phyloP scores from a whole-genome alignment of 805 yeast genomes.

The Kazachstania kunashirensis region DNA sequence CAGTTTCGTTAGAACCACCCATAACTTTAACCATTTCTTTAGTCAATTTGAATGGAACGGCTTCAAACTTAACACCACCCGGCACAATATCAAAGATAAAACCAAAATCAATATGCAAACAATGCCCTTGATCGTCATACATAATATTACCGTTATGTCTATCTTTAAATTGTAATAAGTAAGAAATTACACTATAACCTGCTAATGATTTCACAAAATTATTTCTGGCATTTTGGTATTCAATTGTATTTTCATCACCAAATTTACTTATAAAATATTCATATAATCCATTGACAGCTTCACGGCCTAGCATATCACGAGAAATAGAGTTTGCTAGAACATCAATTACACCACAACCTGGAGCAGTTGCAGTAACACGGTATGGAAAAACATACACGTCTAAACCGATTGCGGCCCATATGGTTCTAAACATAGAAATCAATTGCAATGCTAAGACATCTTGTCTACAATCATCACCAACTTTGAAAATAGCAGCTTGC shows the following conservation, averaged over 20 bases:
- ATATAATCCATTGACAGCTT: slow-evolving; percentile 93
- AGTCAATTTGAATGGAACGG: slow-evolving; percentile 95
- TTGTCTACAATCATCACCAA: slow-evolving; percentile 98
- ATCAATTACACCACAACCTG: slow-evolving; percentile 98
- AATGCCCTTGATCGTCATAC: slow-evolving; percentile 92
- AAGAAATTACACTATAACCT: slow-evolving; percentile 87
- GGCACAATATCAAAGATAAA: slow-evolving; percentile 98
- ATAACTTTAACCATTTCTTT: slow-evolving; percentile 92
- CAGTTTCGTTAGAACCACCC: slow-evolving; percentile 84
- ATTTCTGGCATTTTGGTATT: slow-evolving; percentile 83
- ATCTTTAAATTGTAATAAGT: slow-evolving; percentile 86
- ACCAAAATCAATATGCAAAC: slow-evolving; percentile 94
- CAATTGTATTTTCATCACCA: slow-evolving; percentile 88
- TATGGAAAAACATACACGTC: slow-evolving; percentile 89
- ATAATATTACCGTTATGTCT: slow-evolving; percentile 97
- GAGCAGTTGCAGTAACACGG: slow-evolving; percentile 96
- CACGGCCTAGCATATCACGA: slow-evolving; percentile 97
- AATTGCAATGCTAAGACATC: slow-evolving; percentile 90
- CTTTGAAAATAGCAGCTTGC: slow-evolving; percentile 96
- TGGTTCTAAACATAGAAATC: slow-evolving; percentile 81
- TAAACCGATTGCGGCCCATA: slow-evolving; percentile 80
- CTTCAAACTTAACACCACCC: slow-evolving; percentile 96
- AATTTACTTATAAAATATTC: slow-evolving; percentile 86
- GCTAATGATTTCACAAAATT: slow-evolving; percentile 91
- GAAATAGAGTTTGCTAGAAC: slow-evolving; percentile 92